Conservation (phyloP, 495 filamentous ascomycete genomes). For the Talaromyces borbonicus region DNA sequence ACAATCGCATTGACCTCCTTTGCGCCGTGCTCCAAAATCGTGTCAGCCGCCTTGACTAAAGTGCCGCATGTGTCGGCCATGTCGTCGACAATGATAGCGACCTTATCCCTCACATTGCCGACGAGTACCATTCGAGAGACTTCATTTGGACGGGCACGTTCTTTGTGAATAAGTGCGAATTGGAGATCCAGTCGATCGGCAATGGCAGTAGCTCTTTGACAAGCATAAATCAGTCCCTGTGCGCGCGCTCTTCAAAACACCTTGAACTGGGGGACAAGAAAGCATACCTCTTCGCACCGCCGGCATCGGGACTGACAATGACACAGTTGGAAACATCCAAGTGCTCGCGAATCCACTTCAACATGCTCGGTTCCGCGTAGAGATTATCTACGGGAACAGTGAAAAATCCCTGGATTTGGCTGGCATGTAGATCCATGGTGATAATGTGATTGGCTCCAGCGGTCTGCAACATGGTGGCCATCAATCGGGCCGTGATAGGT, state of each 20-base stretch:
- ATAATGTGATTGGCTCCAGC: conserved; percentile 83
- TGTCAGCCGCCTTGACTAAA: conserved; percentile 84
- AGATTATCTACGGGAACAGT: conserved; percentile 96
- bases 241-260: no score
- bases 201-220: conserved; percentile 73
- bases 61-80: conserved; percentile 93
- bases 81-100: conserved; percentile 73
- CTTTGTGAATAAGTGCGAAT: conserved; percentile 99
- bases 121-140: conserved; percentile 90
- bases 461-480: conserved; percentile 96
- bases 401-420: conserved; percentile 79
- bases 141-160: conserved; percentile 89
- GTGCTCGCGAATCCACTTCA: conserved; percentile 86
- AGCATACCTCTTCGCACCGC: conserved; percentile 83
- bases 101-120: conserved; percentile 49
- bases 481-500: conserved; percentile 76
- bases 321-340: conserved; percentile 74
- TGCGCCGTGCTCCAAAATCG: conserved; percentile 82
- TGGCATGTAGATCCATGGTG: conserved; percentile 69
- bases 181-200: conserved; percentile 88
- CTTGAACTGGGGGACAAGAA: conserved; percentile 1
- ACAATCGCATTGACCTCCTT: conserved; percentile 86
- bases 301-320: conserved; percentile 93
- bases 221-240: conserved; percentile 8
- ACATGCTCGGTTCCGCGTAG: conserved; percentile 88